These are phyloP conservation scores for Pythium phragmitis DNA, from an alignment of 352 stramenopile species.

Conservation along the genomic window DNA sequence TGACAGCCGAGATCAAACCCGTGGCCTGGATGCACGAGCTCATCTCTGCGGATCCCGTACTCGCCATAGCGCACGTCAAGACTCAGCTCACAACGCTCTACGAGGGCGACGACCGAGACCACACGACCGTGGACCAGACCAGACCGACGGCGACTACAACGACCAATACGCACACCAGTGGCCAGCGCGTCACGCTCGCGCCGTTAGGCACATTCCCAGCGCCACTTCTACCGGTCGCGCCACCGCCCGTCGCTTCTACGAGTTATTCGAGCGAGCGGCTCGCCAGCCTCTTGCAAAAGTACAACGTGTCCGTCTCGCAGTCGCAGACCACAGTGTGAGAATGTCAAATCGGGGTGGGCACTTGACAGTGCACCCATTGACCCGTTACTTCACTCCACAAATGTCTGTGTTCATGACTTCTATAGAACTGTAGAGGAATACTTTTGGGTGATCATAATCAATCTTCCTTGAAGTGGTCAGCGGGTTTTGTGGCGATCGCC, in stretches of 20 bases:
- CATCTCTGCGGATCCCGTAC: slow-evolving; percentile 27
- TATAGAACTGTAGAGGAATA: neutral
- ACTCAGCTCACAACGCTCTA: slow-evolving; percentile 17
- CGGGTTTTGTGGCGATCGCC: too few relatives aligned
- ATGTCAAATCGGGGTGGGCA: neutral
- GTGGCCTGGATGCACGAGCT: slow-evolving; percentile 56
- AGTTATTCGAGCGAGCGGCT: slow-evolving; percentile 62
- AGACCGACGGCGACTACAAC: neutral
- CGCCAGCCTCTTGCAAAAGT: slow-evolving; percentile 58
- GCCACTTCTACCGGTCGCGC: slow-evolving; percentile 1
- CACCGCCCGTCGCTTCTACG: slow-evolving; percentile 16
- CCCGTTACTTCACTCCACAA: neutral
- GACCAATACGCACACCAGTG: neutral
- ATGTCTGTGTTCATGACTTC: neutral
- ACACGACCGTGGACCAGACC: neutral
- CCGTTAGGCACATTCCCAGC: neutral
- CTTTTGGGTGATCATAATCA: neutral
- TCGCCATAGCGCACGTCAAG: neutral
- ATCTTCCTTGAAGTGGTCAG: slow-evolving; percentile 7
- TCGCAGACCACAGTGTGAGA: slow-evolving; percentile 5
- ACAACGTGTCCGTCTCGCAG: slow-evolving; percentile 59
- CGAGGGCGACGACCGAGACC: slow-evolving; percentile 7
- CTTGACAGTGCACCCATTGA: too few relatives aligned
- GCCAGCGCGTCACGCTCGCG: slow-evolving; percentile 6
- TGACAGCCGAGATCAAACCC: slow-evolving; percentile 66